Percentiles rank a stretch among this genome's conserved stretches.
Evolutionary conservation across 768 basidiomycete genomes (phyloP).

Genomic region (Pisolithus tinctorius): DNA sequence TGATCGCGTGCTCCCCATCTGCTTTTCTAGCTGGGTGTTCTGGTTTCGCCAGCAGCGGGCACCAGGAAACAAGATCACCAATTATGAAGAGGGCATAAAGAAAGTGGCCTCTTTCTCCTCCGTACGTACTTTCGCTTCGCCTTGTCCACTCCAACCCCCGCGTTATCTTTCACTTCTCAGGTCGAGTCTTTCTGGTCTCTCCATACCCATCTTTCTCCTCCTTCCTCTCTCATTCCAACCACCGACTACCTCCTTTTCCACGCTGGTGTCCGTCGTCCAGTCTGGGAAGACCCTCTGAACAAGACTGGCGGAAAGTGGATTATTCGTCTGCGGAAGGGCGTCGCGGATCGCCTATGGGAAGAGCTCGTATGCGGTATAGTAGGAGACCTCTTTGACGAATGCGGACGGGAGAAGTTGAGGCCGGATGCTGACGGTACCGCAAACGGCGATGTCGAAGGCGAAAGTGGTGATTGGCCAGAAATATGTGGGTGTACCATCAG

Average conservation of each 20-base stretch:
- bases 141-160: background rate
- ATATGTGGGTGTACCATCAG: slow-evolving; percentile 95
- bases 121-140: slow-evolving; percentile 34
- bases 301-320: slow-evolving; percentile 91
- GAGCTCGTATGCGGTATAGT: slow-evolving; percentile 80
- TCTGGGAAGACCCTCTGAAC: slow-evolving; percentile 96
- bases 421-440: slow-evolving; percentile 27
- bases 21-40: slow-evolving; percentile 67
- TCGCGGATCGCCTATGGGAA: slow-evolving; percentile 89
- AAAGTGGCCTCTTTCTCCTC: slow-evolving; percentile 87
- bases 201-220: slow-evolving; percentile 85
- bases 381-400: slow-evolving; percentile 84
- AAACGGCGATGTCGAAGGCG: slow-evolving; percentile 25
- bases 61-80: slow-evolving; percentile 83
- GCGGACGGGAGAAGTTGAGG: slow-evolving; percentile 30
- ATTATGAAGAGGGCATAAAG: slow-evolving; percentile 94
- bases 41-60: slow-evolving; percentile 90
- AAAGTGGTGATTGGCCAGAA: slow-evolving; percentile 56
- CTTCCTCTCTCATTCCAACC: slow-evolving; percentile 77
- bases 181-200: slow-evolving; percentile 96
- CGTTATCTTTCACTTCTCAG: slow-evolving; percentile 30
- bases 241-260: slow-evolving; percentile 96
- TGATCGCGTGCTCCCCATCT: slow-evolving; percentile 3
- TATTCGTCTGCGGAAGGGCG: slow-evolving; percentile 83
- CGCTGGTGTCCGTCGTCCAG: slow-evolving; percentile 73